These are phyloP conservation scores for Strobilomyces dryophilus DNA, from an alignment of 768 basidiomycete species.

Conservation along the genomic window DNA sequence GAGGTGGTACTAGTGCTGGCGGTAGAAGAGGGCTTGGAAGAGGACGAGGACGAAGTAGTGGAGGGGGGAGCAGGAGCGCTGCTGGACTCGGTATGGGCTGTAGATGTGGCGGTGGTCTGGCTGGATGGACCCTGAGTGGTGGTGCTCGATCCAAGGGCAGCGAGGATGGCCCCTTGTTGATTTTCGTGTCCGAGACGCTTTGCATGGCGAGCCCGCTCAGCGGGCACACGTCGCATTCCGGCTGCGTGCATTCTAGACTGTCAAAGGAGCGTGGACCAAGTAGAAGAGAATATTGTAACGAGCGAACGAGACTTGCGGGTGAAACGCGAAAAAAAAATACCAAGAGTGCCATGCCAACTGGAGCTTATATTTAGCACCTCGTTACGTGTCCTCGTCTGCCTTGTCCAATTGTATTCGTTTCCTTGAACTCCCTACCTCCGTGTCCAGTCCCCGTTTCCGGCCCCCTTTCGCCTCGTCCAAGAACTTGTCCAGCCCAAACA, in stretches of 20 bases:
- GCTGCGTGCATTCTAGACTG: slow-evolving; percentile 22
- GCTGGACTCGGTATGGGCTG: slow-evolving; percentile 8
- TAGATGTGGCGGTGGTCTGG: slow-evolving; percentile 4
- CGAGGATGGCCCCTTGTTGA: slow-evolving; percentile 2
- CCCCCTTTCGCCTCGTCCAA: slow-evolving; percentile 96
- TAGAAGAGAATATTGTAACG: slow-evolving; percentile 2
- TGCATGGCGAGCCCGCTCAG: slow-evolving; percentile 31
- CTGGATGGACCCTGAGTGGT: not conserved
- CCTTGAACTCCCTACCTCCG: slow-evolving; percentile 62
- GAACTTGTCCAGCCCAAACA: slow-evolving; percentile 95
- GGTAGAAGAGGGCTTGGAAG: slow-evolving; percentile 5
- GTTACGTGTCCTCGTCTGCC: slow-evolving; percentile 39
- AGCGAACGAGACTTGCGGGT: not conserved
- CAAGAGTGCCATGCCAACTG: slow-evolving; percentile 15
- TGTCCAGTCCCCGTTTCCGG: slow-evolving; percentile 84
- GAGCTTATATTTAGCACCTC: not conserved
- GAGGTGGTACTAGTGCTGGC: not conserved
- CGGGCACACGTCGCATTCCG: slow-evolving; percentile 24
- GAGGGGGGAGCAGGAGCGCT: slow-evolving; percentile 14
- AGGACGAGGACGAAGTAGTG: slow-evolving; percentile 2
- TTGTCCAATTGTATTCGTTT: slow-evolving; percentile 69
- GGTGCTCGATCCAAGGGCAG: slow-evolving; percentile 1
- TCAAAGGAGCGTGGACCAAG: slow-evolving; percentile 17
- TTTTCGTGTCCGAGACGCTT: slow-evolving; percentile 31
- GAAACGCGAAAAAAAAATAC: slow-evolving; percentile 1